phyloP scores from a whole-genome alignment of 345 rosid species.

The Lepidium sativum region DNA sequence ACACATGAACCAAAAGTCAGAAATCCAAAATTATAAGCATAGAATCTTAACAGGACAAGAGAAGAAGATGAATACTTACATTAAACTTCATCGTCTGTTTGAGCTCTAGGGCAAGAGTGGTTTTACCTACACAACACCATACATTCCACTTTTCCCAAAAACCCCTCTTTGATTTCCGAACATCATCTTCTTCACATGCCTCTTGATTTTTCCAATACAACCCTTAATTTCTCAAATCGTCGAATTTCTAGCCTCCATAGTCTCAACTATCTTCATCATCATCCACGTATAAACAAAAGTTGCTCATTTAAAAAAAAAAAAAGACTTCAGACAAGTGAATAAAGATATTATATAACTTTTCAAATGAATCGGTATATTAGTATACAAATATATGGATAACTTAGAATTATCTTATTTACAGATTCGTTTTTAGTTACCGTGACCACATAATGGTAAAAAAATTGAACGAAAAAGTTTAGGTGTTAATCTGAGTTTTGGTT shows the following conservation, averaged over 20 bases:
- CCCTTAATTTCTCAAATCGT: conserved; percentile 29
- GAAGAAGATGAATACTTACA: conserved; percentile 31
- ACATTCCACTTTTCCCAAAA: conserved; percentile 69
- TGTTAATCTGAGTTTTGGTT: too few relatives aligned
- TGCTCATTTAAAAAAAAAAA: too few relatives aligned
- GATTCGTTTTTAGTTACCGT: too few relatives aligned
- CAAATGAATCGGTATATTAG: too few relatives aligned
- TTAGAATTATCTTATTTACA: too few relatives aligned
- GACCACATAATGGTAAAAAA: too few relatives aligned
- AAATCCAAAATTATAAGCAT: background rate
- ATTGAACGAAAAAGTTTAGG: too few relatives aligned
- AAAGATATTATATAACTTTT: too few relatives aligned
- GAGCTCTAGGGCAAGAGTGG: conserved; percentile 69
- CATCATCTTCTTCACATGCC: conserved; percentile 62
- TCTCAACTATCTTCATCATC: conserved; percentile 47
- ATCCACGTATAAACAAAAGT: conserved; percentile 7
- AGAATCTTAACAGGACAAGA: background rate
- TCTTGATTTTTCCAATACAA: conserved; percentile 60
- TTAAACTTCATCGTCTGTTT: conserved; percentile 50
- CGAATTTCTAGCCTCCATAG: conserved; percentile 23
- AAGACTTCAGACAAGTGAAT: too few relatives aligned
- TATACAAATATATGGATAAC: too few relatives aligned
- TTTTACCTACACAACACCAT: conserved; percentile 85
- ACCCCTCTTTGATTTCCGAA: conserved; percentile 27
- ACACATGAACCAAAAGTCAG: background rate